Conservation (phyloP, 2,329 filamentous ascomycete genomes). For the Blumeria graminis region DNA sequence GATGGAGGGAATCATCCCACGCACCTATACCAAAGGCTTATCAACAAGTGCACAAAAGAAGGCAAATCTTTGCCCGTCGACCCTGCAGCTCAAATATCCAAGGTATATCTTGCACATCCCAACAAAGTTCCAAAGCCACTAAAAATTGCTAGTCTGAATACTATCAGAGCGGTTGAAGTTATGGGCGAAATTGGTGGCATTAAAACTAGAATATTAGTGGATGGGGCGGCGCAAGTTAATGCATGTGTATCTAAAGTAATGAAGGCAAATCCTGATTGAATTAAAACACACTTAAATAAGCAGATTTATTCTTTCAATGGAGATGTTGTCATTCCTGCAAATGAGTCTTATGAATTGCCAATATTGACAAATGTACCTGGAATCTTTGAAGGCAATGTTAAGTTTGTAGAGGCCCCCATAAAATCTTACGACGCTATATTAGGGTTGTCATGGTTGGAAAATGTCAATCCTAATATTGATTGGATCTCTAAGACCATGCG, state of each 20-base stretch:
- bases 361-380: not conserved
- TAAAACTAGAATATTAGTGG: not conserved
- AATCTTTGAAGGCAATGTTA: not conserved
- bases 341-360: not conserved
- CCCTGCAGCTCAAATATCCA: not conserved
- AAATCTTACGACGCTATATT: not conserved
- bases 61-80: not conserved
- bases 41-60: not conserved
- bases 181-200: not conserved
- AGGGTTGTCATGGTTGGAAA: not conserved
- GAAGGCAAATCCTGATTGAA: not conserved
- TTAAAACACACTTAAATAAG: not conserved
- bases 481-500: not conserved
- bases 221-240: not conserved
- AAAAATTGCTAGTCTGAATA: slow-evolving; percentile 1
- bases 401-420: not conserved
- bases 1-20: not conserved
- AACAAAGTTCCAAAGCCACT: not conserved
- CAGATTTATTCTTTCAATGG: not conserved
- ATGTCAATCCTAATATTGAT: not conserved
- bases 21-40: not conserved
- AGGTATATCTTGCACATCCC: not conserved
- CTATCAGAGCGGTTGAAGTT: not conserved
- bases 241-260: not conserved
- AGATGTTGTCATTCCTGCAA: not conserved